A percentile compares a stretch with the other conserved stretches of the same genome.
Conservation (phyloP, 208 protist species). For the Acanthamoeba triangularis region DNA sequence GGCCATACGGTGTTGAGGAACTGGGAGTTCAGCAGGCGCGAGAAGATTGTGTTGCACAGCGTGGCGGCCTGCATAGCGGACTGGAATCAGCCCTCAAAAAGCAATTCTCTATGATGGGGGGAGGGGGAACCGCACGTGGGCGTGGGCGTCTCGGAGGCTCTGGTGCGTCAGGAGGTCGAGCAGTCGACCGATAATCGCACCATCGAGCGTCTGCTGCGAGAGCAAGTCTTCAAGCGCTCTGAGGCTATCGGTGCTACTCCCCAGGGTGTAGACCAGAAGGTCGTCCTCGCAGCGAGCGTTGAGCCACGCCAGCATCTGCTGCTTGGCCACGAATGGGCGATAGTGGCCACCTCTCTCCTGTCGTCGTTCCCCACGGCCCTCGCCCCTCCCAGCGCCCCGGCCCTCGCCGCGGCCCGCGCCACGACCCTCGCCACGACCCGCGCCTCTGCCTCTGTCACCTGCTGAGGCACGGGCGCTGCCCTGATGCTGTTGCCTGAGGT, state of each 20-base stretch:
- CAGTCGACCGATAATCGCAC: background rate
- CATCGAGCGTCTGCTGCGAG: background rate
- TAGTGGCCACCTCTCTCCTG: background rate
- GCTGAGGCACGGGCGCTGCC: too few species aligned
- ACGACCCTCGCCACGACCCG: too few species aligned
- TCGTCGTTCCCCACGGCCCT: background rate
- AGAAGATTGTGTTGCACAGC: constrained; percentile 4
- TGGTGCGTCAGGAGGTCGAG: constrained; percentile 21
- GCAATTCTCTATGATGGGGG: background rate
- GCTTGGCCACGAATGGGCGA: background rate
- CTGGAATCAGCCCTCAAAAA: background rate
- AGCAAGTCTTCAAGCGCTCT: background rate
- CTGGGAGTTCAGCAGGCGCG: background rate
- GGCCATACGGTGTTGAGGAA: constrained; percentile 6
- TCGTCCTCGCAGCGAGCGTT: background rate
- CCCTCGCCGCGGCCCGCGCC: too few species aligned
- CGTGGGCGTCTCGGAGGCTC: background rate
- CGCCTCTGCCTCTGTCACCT: too few species aligned
- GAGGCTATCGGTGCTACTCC: background rate
- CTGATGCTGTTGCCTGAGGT: too few species aligned
- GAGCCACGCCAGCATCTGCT: background rate
- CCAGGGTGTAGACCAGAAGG: background rate
- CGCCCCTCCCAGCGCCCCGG: too few species aligned
- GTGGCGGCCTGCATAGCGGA: background rate
- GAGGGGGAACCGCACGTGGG: background rate